phyloP scores from a whole-genome alignment of 164 flowering plant species.

The Chloranthus sessilifolius region DNA sequence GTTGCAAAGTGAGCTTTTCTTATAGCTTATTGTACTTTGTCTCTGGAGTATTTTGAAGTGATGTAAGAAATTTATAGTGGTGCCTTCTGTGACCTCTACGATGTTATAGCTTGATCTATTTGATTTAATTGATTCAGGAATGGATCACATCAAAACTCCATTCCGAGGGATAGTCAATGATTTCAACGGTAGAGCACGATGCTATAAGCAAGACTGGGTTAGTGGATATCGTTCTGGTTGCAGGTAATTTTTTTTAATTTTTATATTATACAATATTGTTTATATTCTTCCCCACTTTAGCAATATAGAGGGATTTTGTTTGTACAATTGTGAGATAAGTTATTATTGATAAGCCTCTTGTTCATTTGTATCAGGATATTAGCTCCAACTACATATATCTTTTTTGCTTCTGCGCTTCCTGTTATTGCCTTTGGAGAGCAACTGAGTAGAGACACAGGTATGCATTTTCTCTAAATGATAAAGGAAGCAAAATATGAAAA shows the following conservation, averaged over 20 bases:
- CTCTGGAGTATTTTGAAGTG: too few relatives aligned
- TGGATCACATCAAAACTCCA: constrained; percentile 26
- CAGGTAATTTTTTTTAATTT: constrained; percentile 21
- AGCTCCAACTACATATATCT: constrained; percentile 54
- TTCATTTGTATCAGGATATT: constrained; percentile 31
- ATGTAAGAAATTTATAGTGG: too few relatives aligned
- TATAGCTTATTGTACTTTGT: too few relatives aligned
- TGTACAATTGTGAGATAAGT: too few relatives aligned
- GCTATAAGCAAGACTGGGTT: constrained; percentile 57
- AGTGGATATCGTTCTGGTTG: constrained; percentile 27
- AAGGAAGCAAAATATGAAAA: too few relatives aligned
- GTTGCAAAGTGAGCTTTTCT: too few relatives aligned
- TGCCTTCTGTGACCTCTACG: too few relatives aligned
- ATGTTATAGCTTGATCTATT: too few relatives aligned
- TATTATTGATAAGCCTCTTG: too few relatives aligned
- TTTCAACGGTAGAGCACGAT: constrained; percentile 34
- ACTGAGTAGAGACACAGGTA: constrained; percentile 51
- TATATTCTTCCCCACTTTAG: not conserved
- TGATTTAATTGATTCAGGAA: too few relatives aligned
- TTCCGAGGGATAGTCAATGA: constrained; percentile 48
- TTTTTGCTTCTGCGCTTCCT: constrained; percentile 62
- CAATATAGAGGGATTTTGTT: not conserved
- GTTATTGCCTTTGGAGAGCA: constrained; percentile 69
- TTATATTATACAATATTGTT: not conserved
- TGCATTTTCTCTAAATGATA: too few relatives aligned